Evolutionary conservation across 768 basidiomycete species (phyloP).

Genomic region (Leccinum arenicola): DNA sequence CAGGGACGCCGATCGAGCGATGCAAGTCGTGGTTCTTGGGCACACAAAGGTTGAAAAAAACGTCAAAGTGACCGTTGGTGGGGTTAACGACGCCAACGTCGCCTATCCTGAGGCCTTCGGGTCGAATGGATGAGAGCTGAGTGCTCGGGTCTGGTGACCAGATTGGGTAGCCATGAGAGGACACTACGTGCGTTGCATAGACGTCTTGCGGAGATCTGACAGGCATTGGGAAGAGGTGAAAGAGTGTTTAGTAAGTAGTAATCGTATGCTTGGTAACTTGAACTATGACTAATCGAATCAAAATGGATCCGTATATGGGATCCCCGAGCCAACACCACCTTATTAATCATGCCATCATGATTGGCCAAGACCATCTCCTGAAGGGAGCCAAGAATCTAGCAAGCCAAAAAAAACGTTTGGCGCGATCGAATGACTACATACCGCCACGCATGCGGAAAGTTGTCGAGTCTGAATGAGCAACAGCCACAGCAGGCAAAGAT

Average conservation of each 20-base stretch:
- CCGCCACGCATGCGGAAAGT: too few relatives aligned
- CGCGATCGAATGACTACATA: too few relatives aligned
- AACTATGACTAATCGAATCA: not conserved
- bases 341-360: not conserved
- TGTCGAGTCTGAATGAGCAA: not conserved
- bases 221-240: slow-evolving; percentile 13
- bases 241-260: not conserved
- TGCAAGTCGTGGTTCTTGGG: slow-evolving; percentile 30
- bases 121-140: slow-evolving; percentile 25
- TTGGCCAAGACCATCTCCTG: not conserved
- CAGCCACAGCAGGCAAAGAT: not conserved
- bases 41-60: slow-evolving; percentile 38
- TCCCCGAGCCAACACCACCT: not conserved
- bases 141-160: slow-evolving; percentile 35
- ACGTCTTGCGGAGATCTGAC: slow-evolving; percentile 25
- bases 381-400: not conserved
- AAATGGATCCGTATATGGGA: not conserved
- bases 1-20: slow-evolving; percentile 24
- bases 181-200: slow-evolving; percentile 24
- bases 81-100: slow-evolving; percentile 38
- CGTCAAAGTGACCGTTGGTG: slow-evolving; percentile 34
- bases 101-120: slow-evolving; percentile 34
- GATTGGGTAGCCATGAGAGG: slow-evolving; percentile 34
- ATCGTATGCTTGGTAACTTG: slow-evolving; percentile 6
- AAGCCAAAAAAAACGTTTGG: too few relatives aligned